These are phyloP conservation scores for Saitozyma sp. DNA, from an alignment of 768 basidiomycete genomes.

Conservation along the genomic window DNA sequence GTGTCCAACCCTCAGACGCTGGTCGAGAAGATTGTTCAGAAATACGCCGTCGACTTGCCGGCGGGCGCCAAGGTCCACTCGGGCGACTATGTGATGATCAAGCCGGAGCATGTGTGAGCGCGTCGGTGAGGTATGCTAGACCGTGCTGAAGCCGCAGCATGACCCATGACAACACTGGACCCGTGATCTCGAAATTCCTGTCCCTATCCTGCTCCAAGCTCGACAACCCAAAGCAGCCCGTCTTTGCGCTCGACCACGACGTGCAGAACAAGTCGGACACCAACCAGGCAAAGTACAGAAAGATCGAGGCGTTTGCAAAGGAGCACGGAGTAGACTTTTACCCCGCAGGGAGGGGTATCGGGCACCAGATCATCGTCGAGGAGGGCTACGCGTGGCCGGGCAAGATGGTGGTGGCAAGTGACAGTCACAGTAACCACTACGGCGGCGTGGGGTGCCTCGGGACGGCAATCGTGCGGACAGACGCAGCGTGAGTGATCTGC, in stretches of 20 bases:
- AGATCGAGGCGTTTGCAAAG: constrained; percentile 87
- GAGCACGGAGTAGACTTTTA: constrained; percentile 87
- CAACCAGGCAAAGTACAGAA: constrained; percentile 87
- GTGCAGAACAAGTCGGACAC: constrained; percentile 91
- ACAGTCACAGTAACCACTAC: constrained; percentile 98
- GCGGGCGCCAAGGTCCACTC: constrained; percentile 76
- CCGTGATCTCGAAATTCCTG: constrained; percentile 96
- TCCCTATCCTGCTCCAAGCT: constrained; percentile 88
- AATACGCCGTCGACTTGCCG: constrained; percentile 88
- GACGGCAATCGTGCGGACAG: constrained; percentile 88
- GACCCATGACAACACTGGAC: constrained; percentile 85
- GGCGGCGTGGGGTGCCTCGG: constrained; percentile 96
- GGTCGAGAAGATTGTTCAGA: constrained; percentile 97
- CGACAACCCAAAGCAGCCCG: constrained; percentile 75
- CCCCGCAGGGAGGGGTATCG: constrained; percentile 95
- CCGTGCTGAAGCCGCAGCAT: constrained; percentile 36
- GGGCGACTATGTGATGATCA: constrained; percentile 99
- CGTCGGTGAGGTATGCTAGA: neutral
- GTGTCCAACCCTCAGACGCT: constrained; percentile 65
- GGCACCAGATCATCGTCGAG: constrained; percentile 95
- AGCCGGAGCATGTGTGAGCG: constrained; percentile 80
- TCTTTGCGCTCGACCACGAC: constrained; percentile 97
- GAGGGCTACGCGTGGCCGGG: constrained; percentile 98
- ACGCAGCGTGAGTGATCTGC: constrained; percentile 38
- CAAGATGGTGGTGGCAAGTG: constrained; percentile 91